Base-by-base conservation (phyloP, 345 rosid species). In the Pugionium cornutum region DNA sequence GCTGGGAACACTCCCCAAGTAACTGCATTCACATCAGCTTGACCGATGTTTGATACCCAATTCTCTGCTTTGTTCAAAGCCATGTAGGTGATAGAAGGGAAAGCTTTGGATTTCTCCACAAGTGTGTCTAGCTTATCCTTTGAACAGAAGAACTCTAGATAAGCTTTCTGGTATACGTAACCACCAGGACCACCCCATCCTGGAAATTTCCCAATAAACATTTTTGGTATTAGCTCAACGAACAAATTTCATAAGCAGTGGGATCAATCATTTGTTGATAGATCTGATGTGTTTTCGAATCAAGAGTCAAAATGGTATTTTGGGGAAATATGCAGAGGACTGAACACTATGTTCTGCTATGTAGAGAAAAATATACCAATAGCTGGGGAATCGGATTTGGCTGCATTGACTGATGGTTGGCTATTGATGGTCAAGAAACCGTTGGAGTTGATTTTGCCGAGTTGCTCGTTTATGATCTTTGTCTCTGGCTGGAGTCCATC, bases 171-270 rank as follows among this genome's bases (percentile, higher is more conserved):
- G 79, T 90, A 91, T 18, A 94, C 89, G 67, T 85, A 87, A 1
- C 99, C 99, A 31, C 99, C 95, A 47, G 92, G 86, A 4, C 95
- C 92, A 34, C 99, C 99, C 99, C 99, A 94, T 68, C 99, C 99
- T 91, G 83, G 73, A 11, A 68, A 62, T 4, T 53, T 61, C n/a
- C 29, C 27, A 48, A 31, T 32, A 9, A n/a, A 33, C 52, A 41
- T 10, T 27, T 43, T 5, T 61, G 28, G 10, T 56, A 48, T 44
- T 40, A 47, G 64, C 42, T 4, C n/a, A 53, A 35, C 4, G 31
- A 25, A 18, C 2, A 54, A 32, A 10, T 5, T 33, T 33, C 35
- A 7, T 7, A 34, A 34, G 4, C 30, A 53, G 30, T 29, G n/a
- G 11, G 39, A 37, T 37, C 25, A 27, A 56, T 54, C 40, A 11